Base-by-base conservation (phyloP, 805 yeast genomes). In the Millerozyma acaciae region DNA sequence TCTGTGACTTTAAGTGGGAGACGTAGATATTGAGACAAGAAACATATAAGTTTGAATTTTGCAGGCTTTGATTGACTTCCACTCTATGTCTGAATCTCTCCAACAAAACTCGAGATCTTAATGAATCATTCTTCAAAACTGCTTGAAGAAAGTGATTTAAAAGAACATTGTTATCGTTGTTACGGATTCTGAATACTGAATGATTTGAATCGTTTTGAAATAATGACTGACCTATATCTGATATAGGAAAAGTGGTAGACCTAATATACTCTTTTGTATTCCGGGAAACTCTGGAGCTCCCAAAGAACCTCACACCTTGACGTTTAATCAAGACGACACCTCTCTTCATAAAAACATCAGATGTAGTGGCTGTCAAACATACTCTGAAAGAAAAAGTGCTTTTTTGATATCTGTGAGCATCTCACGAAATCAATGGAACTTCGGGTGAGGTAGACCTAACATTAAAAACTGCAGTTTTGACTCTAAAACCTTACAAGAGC, bases 61-160 rank as follows among this genome's bases (percentile, higher is more conserved):
- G 8, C n/a, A 25, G 7, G 16, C 16, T 25, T 21, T 37, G 29
- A 4, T 25, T 24, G 16, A 30, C 21, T 17, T 37, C 33, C 8
- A 38, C 30, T 6, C 34, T 27, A 4, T n/a, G 8, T 1, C 30
- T 36, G 10, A 44, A 23, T 7, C 32, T 36, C 2, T 15, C 19
- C 8, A 47, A 30, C 4, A 45, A n/a, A 15, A 23, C 16, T 4
- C 40, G 23, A 3, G 49, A 32, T 10, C 42, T 38, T 16, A 34
- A 26, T 25, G 38, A 37, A 27, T 47, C 50, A 18, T 39, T 33
- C 9, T 23, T 18, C 24, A 45, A 16, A 3, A 47, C 29, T 3
- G 52, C 36, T 21, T 38, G 42, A 24, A 47, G 30, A 10, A 47
- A 44, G 17, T 33, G 32, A 31, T 45, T 47, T 15, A 47, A 35